Base-by-base conservation (phyloP, 306 rosid species). In the Echinosophora koreensis region DNA sequence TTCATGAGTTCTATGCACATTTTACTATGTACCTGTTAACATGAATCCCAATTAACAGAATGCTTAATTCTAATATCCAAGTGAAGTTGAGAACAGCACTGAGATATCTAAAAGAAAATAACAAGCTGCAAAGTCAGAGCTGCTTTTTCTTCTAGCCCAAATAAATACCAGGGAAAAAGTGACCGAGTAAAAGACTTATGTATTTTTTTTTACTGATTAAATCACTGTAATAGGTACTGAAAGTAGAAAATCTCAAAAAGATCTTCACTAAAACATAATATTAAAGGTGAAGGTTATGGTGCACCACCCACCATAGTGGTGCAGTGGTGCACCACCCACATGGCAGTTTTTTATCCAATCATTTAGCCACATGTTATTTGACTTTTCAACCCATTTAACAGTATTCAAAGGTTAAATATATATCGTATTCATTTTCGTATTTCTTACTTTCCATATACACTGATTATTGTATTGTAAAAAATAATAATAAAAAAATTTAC, bases 1-100 rank as follows among this genome's bases (percentile, higher is more conserved):
- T 69, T 84, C 88, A 56, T 42, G 30, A 95, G 89, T 82, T 89
- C 86, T 3, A 38, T 69, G 81, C 99, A 89, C 86, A 95, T 83
- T 66, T 66, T 60, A 71, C 68, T 51, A 82, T 95, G 99, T 55
- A 89, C 96, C 99, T 95, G 89, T 71, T 51, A 65, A 72, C 83
- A 86, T 63, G 41, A 74, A 84, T 38, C 52, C 51, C 28, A 7
- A 47, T 15, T 46, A 81, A 50, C 38, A 68, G 47, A 38, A 73
- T 72, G 18, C 35, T 71, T 41, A 49, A 44, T 66, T 66, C 44
- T 46, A 34, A 59, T 17, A 69, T 41, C 64, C 69, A n/a, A 74
- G 58, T 44, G 59, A 9, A 81, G 18, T 66, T 51, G 37, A 51
- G 63, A 38, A 63, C 38, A 47, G 27, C 41, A 65, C 14, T 8